phyloP scores from a whole-genome alignment of 768 basidiomycete species.

The Exidia glandulosa region DNA sequence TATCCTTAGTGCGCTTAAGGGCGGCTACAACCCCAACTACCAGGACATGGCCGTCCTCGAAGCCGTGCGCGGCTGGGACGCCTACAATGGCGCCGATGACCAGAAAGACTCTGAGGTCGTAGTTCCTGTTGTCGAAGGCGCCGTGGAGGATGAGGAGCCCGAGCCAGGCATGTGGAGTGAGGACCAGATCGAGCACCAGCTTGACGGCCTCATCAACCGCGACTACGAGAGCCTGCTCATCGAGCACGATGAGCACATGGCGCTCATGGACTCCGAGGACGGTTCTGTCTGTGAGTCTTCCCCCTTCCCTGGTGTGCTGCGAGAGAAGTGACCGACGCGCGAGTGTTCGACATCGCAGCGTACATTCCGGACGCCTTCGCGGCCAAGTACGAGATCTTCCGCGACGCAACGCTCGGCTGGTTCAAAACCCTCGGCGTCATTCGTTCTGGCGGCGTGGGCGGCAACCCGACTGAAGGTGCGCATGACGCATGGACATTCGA shows the following conservation, averaged over 20 bases:
- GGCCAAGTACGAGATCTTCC: conserved; percentile 61
- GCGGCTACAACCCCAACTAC: conserved; percentile 95
- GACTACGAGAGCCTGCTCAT: conserved; percentile 71
- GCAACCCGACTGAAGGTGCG: conserved; percentile 32
- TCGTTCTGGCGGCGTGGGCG: conserved; percentile 11
- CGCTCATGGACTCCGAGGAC: conserved; percentile 29
- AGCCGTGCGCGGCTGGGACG: conserved; percentile 90
- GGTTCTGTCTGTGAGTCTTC: conserved; percentile 43
- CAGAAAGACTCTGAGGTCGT: conserved; percentile 22
- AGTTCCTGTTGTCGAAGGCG: background rate
- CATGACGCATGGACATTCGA: background rate
- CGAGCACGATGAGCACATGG: conserved; percentile 63
- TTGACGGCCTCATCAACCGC: conserved; percentile 44
- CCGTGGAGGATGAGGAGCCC: conserved; percentile 21
- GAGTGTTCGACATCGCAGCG: conserved; percentile 69
- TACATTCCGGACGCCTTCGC: conserved; percentile 79
- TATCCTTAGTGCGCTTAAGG: conserved; percentile 71
- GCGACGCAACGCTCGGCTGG: conserved; percentile 48
- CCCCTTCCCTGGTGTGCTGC: background rate
- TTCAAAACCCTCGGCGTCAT: conserved; percentile 55
- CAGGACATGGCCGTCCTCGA: conserved; percentile 99
- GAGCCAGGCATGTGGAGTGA: conserved; percentile 52
- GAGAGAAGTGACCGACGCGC: background rate
- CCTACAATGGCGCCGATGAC: conserved; percentile 56
- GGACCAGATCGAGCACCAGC: conserved; percentile 43